Percentiles rank a stretch among this genome's conserved stretches.
phyloP scores from a whole-genome alignment of 2,329 filamentous ascomycete species.

The Epichloe hybrida region DNA sequence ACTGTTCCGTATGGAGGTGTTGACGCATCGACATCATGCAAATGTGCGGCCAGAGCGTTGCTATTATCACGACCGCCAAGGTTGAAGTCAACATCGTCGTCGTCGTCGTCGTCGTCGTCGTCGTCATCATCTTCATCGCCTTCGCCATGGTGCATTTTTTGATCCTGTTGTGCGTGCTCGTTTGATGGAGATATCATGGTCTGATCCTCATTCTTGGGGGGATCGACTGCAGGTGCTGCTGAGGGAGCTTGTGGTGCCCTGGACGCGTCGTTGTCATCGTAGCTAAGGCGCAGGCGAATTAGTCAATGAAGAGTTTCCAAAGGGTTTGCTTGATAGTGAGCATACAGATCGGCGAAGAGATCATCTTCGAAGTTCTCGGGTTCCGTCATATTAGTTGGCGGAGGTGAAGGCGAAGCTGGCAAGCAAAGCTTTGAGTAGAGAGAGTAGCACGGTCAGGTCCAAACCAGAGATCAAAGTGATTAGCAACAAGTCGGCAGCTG shows the following conservation, averaged over 20 bases:
- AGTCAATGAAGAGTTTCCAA: neutral
- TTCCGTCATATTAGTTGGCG: slow-evolving; percentile 53
- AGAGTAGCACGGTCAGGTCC: neutral
- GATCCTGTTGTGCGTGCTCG: slow-evolving; percentile 16
- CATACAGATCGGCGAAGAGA: slow-evolving; percentile 90
- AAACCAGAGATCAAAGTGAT: neutral
- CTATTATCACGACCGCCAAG: slow-evolving; percentile 30
- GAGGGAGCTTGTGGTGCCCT: slow-evolving; percentile 24
- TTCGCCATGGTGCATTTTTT: slow-evolving; percentile 28
- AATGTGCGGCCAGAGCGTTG: slow-evolving; percentile 14
- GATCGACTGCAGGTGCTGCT: slow-evolving; percentile 15
- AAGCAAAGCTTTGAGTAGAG: neutral
- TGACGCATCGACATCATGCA: slow-evolving; percentile 19
- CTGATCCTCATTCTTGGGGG: slow-evolving; percentile 15
- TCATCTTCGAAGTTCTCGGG: slow-evolving; percentile 78
- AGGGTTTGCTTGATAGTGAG: neutral
- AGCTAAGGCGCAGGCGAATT: slow-evolving; percentile 28
- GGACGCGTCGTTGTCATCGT: slow-evolving; percentile 48
- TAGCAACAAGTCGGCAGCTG: neutral
- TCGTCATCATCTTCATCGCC: slow-evolving; percentile 31
- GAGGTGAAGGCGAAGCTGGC: neutral
- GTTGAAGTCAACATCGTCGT: slow-evolving; percentile 41
- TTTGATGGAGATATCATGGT: slow-evolving; percentile 8
- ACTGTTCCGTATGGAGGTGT: slow-evolving; percentile 23
- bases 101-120: slow-evolving; percentile 23